Evolutionary conservation across 106 monocot species (phyloP), one percentile per base, ranked within the genome.

Genomic region (Dioscorea zingiberensis): DNA sequence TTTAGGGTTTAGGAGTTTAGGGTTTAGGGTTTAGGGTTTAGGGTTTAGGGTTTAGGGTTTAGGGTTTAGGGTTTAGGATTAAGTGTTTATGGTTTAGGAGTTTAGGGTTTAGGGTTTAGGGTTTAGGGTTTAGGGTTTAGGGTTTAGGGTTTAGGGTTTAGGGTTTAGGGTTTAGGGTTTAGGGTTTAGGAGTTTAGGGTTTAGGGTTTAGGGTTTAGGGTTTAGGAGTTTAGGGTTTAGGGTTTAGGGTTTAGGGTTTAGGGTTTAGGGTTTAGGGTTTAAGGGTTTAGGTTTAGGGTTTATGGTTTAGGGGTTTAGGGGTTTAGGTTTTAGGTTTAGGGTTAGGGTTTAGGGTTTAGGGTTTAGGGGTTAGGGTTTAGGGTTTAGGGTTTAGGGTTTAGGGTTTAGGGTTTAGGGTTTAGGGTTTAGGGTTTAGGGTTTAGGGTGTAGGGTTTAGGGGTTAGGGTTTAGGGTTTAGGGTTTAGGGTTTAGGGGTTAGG

Each of bases 191-290:
- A 47, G 59, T 48, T 71, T 47, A 59, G 70, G 60, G 59, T 51
- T 51, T 28, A 45, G 71, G 61, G 61, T 25, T 53, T 28, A 60
- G 71, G 71, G 61, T 62, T 54, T 32, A 53, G 71, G 71, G 61
- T 51, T 38, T 54, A 49, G 62, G 48, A 12, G 29, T 54, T 25
- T 22, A 16, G 21, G 26, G 25, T 24, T 49, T 30, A 16, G 60
- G 60, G 61, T 60, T 53, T 62, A 18, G 48, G 71, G 61, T 47
- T 62, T 62, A 17, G 25, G 70, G 47, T 47, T 51, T 62, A 27
- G 71, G 71, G 60, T 71, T 54, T 62, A 51, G 26, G 63, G 32
- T 12, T 45, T 44, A 6, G 26, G 63, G 32, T 21, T 45, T 44
- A 1, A 3, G 63, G 32, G 3, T 45, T 44, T 2, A 1, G 26